Base-by-base conservation (phyloP, 768 basidiomycete species). In the Pulveroboletus sp. region DNA sequence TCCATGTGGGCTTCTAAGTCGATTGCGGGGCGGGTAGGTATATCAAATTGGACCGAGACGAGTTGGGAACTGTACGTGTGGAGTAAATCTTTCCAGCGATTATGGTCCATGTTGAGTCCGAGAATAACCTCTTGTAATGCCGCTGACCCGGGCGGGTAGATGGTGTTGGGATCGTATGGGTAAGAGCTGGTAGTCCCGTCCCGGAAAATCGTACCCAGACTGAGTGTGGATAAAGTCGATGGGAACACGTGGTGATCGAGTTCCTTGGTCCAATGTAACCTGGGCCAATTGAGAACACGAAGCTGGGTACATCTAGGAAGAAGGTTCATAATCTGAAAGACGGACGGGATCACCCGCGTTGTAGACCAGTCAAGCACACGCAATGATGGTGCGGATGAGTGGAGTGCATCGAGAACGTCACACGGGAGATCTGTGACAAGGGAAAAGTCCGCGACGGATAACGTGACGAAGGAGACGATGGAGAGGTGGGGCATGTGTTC, bases 401-500 rank as follows among this genome's bases (percentile, higher is more conserved):
- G 40, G 25, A 65, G 58, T 4, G 60, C 60, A 11, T 54, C 31
- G 1, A 62, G 16, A 21, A 66, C 13, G 2, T 29, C 13, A 7
- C 42, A 25, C 7, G 48, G 45, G 23, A 60, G 24, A 21, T 21
- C 10, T 2, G 34, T 11, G 4, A 12, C 3, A 2, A 11, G 5
- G n/a, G n/a, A n/a, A n/a, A n/a, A n/a, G n/a, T n/a, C n/a, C n/a
- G n/a, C n/a, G n/a, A n/a, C n/a, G n/a, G n/a, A n/a, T n/a, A n/a
- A n/a, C n/a, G n/a, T n/a, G 25, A 40, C 17, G n/a, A 64, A 56
- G 11, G 58, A 64, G 34, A 60, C 43, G 20, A 67, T 53, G 17
- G 52, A 32, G 3, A 66, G 57, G 42, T 50, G 32, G 4, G 50
- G 51, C 48, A 68, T 52, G 41, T 23, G 42, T 17, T 24, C n/a